Evolutionary conservation across 495 filamentous ascomycete species (phyloP).

Genomic region (Penicillium bovifimosum): DNA sequence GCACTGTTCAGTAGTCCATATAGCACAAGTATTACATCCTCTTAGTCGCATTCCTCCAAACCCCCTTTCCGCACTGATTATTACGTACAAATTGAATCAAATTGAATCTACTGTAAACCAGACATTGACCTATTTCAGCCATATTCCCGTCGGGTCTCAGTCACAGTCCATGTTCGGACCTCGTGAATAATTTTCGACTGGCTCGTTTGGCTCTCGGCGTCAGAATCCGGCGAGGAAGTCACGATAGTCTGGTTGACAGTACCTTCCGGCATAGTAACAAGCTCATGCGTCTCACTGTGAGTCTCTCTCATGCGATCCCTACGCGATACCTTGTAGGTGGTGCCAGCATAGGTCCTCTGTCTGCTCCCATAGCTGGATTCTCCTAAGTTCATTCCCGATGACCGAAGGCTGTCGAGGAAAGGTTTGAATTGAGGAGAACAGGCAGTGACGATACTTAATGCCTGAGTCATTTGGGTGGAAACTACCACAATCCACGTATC

Average conservation of each 20-base stretch:
- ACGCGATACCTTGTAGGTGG: constrained; percentile 5
- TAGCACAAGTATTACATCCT: too few relatives aligned
- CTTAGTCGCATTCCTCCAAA: too few relatives aligned
- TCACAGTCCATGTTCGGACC: too few relatives aligned
- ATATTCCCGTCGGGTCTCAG: too few relatives aligned
- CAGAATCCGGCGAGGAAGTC: neutral
- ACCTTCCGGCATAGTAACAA: constrained; percentile 14
- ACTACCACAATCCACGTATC: constrained; percentile 27
- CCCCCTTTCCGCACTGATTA: too few relatives aligned
- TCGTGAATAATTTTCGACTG: too few relatives aligned
- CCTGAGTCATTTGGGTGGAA: constrained; percentile 33
- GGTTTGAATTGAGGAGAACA: constrained; percentile 45
- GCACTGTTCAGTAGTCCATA: too few relatives aligned
- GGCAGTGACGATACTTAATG: constrained; percentile 37
- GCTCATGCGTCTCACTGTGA: constrained; percentile 16
- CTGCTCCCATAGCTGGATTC: constrained; percentile 17
- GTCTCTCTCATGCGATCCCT: constrained; percentile 5
- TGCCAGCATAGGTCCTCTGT: constrained; percentile 11
- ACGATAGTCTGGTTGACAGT: too few relatives aligned
- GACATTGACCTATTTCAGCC: too few relatives aligned
- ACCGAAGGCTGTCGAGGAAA: constrained; percentile 40
- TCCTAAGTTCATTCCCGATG: constrained; percentile 37
- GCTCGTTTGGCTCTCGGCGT: too few relatives aligned
- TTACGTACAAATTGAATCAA: too few relatives aligned
- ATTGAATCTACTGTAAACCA: too few relatives aligned